Evolutionary conservation across 257 asterid genomes (phyloP).

Genomic region (Lithospermum erythrorhizon): DNA sequence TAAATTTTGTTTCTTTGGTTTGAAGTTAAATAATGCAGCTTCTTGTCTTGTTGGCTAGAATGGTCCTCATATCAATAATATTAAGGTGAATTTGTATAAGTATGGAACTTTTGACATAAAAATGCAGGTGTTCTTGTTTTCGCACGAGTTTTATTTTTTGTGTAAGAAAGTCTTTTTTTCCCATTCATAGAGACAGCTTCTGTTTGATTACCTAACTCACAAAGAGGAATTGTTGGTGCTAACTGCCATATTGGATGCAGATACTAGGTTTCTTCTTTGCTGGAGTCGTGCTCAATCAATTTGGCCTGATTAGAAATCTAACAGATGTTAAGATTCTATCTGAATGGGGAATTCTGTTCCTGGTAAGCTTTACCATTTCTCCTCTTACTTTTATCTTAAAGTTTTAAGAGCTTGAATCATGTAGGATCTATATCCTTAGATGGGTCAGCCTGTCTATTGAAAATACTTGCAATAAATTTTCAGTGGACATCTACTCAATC

Average conservation of each 20-base stretch:
- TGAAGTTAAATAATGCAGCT: not conserved
- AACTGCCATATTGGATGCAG: conserved; percentile 40
- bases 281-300: conserved; percentile 90
- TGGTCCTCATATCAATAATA: not conserved
- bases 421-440: not conserved
- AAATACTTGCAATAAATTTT: no score
- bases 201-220: not conserved
- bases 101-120: not conserved
- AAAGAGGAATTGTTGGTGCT: conserved; percentile 13
- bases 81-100: not conserved
- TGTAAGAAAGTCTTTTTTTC: not conserved
- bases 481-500: no score
- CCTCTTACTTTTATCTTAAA: not conserved
- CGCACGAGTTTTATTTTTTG: not conserved
- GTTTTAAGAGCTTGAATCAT: not conserved
- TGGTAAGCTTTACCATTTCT: conserved; percentile 44
- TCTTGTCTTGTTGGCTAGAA: not conserved
- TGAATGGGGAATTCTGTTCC: conserved; percentile 98
- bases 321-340: conserved; percentile 90
- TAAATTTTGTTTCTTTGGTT: conserved; percentile 27
- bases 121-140: not conserved
- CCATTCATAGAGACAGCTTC: not conserved
- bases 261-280: conserved; percentile 98
- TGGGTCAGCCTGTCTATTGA: no score
- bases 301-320: conserved; percentile 84